Evolutionary conservation across 192 early-diverging fungal species (phyloP), one percentile per base, ranked within the genome.

Genomic region (Fimicolochytrium jonesii): DNA sequence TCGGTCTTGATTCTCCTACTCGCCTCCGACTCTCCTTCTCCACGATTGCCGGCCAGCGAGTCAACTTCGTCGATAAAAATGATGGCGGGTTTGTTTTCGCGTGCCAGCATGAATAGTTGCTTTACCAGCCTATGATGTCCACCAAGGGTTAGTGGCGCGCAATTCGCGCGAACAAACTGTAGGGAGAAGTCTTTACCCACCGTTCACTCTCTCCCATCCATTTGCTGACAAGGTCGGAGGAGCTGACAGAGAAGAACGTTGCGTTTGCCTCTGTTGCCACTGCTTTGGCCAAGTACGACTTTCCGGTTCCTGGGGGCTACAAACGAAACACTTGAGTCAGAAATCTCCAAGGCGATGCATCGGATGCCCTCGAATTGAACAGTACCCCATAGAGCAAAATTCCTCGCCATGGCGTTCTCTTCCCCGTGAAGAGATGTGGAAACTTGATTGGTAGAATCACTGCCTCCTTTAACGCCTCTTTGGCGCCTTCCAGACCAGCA

Each of bases 41-140:
- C 95, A 37, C 94, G 85, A 26, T 87, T 76, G 25, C 94, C 93
- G 71, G 92, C 94, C 36, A 99, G 79, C 7, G 95, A 97, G 76
- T 99, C 96, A 4, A 99, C 90, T 69, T 97, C 95, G 79, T 99
- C 96, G 68, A 99, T 94, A 64, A 99, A 99, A 39, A 99, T 95
- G 71, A 97, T 97, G 7, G 96, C 87, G 22, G 95, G 96, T 61
- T 87, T 90, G 70, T 81, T 86, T 59, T 96, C 90, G 35, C 95
- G 78, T 35, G 94, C 95, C 83, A 96, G 90, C 31, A 79, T 77
- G 78, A 98, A 98, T 46, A 98, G 75, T 55, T 95, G 85, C 75
- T 95, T 94, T 13, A 98, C 91, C 35, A 96, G 80, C 70, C 90
- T 86, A 48, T 9, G n/a, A n/a, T n/a, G n/a, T n/a, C n/a, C n/a